These are phyloP conservation scores for Trichoderma simmonsii DNA, from an alignment of 2,329 filamentous ascomycete genomes.

Conservation along the genomic window DNA sequence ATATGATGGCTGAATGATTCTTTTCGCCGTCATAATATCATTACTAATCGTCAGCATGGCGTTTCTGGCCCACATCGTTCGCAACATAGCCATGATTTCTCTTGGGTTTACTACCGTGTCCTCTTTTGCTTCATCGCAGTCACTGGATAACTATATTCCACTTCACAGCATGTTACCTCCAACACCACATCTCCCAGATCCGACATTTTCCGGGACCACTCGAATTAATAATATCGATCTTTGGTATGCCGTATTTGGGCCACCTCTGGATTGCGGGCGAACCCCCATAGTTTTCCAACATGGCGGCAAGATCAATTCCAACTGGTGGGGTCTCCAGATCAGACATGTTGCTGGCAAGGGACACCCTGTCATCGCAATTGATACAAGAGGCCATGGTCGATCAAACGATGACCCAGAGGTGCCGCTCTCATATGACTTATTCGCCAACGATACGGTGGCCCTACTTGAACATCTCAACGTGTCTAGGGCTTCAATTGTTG, in stretches of 20 bases:
- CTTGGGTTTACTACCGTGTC: neutral
- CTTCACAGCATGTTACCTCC: neutral
- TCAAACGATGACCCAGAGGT: neutral
- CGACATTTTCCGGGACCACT: neutral
- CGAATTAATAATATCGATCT: neutral
- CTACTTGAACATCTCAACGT: neutral
- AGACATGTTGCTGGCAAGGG: neutral
- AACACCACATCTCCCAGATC: neutral
- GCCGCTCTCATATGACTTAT: neutral
- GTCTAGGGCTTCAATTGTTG: neutral
- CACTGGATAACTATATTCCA: neutral
- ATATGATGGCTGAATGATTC: neutral
- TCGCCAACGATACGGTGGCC: neutral
- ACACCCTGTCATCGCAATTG: neutral
- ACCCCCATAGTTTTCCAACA: neutral
- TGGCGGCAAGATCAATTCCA: slow-evolving; percentile 8
- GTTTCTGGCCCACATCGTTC: neutral
- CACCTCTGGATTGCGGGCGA: neutral
- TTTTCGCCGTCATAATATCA: neutral
- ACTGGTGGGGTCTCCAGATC: slow-evolving; percentile 6
- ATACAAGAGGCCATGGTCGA: neutral
- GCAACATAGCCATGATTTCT: neutral
- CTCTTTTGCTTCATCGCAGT: neutral
- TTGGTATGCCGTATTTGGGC: neutral
- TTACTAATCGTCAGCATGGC: neutral